Base-by-base conservation (phyloP, 495 filamentous ascomycete species). In the Penicillium dipodomyicola region DNA sequence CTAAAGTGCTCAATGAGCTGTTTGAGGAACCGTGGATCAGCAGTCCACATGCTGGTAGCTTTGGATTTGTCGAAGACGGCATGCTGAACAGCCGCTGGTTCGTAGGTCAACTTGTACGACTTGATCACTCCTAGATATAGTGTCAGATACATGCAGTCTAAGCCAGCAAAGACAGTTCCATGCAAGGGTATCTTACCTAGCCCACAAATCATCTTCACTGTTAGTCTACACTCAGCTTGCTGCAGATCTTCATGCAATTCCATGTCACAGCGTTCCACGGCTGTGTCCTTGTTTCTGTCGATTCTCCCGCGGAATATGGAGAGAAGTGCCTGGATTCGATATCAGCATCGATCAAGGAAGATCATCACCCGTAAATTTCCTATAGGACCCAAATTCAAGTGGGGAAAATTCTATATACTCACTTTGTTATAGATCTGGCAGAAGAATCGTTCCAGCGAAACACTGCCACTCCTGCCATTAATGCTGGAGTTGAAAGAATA, bases 1-100 rank as follows among this genome's bases (percentile, higher is more conserved):
- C 89, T 91, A 68, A 97, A 98, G 69, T 97, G 91, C 41, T 96
- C 92, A 61, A 91, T 87, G 50, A 96, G 86, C 63, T 95, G 90
- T 64, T 84, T 85, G 27, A 97, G 71, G 4, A 88, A 84, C 32
- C 80, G 81, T 5, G 92, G 85, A 44, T 86, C 80, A 23, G 95
- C 89, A 23, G 75, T 80, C 92, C 94, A 98, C 40, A 80, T 77
- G 61, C 95, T 96, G 1, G 71, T 79, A 5, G 89, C 86, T 37
- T 74, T 76, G 11, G 78, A 78, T 33, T 77, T 83, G 67, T 96
- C 86, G 66, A 98, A 97, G 32, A 93, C 80, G 15, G 93, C 95
- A 69, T 96, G 90, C 68, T 92, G 88, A 12, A 92, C 82, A 15
- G 87, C 80, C 30, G 83, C 83, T 19, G 87, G 80, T 67, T 98